Base-by-base conservation (phyloP, 768 basidiomycete genomes). In the Lyophyllum semitale region DNA sequence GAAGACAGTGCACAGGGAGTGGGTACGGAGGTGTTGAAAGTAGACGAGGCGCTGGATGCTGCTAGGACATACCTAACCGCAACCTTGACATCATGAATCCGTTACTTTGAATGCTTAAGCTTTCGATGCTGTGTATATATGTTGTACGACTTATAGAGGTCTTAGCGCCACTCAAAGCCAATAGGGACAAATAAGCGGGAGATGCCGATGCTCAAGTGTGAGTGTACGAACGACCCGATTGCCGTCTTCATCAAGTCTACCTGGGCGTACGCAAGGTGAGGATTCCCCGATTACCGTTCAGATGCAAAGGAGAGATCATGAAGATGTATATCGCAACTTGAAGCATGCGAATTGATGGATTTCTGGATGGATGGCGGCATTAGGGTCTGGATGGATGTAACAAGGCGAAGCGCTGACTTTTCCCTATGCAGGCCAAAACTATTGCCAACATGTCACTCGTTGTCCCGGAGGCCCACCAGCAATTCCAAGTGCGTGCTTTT, bases 1-100 rank as follows among this genome's bases (percentile, higher is more conserved):
- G 93, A 93, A 55, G 97, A 98, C 33, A 81, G 84, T 52, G 89
- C 90, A 1, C 93, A 95, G 66, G 97, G 97, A 23, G 85, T 96
- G 13, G 97, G 97, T 27, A 72, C 77, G 3, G 79, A 91, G 57
- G 69, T 80, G 0, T 71, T 71, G 23, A 87, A 82, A 70, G 72
- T 93, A 2, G 73, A 79, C 15, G 91, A 89, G 55, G 95, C 91
- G 1, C 62, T 93, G 18, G 66, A 63, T 52, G 75, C 77, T 22
- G 93, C 91, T 3, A 73, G 73, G 58, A 66, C 73, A 47, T 78
- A 77, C 60, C 46, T 78, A n/a, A 58, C 56, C 7, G 27, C 38
- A 32, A 55, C 35, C 23, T 49, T 54, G 45, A 54, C 44, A 27
- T 38, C 47, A 18, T 58, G 29, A 52, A 12, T 22, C 2, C 11